Evolutionary conservation across 2,329 filamentous ascomycete species (phyloP), one percentile per base, ranked within the genome.

Genomic region (Colletotrichum chlorophyti): DNA sequence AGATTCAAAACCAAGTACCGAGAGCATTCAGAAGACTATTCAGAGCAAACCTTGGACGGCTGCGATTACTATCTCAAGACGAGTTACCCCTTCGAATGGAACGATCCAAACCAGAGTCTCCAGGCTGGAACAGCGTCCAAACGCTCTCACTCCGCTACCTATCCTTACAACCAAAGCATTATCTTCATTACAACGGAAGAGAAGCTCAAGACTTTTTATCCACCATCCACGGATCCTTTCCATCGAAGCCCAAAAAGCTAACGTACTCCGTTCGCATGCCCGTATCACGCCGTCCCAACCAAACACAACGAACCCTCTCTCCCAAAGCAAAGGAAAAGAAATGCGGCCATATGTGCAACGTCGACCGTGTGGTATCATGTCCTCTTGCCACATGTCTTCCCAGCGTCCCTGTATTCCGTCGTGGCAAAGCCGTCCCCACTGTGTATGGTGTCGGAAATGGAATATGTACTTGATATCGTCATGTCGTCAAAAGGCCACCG

Each of bases 381-480:
- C 55, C 45, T 21, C 27, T 12, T 17, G 32, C 15, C 45, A 17
- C 26, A 9, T 15, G 26, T 49, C 51, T 27, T 31, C 37, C 26
- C 51, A 26, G 26, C 35, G 29, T 49, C 35, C 21, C 29, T 19
- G 31, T 26, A 24, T 9, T 29, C 37, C 53, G 19, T 15, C 27
- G 34, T 17, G 37, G 46, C 41, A 50, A 42, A 14, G 27, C 53
- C 46, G 23, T 40, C 40, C 46, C 32, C 46, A 42, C 21, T 53
- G 37, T 52, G 53, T 58, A 60, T 60, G 46, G 29, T 47, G 58
- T 60, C 46, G 58, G n/a, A 60, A 58, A 60, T 60, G 40, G 60
- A 42, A 26, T 62, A 61, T 62, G 60, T 62, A 58, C 58, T 52
- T 50, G 57, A 58, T 53, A 62, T 62, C 60, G 60, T 61, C 51